These are phyloP conservation scores for Davidsoniella virescens DNA, from an alignment of 2,329 filamentous ascomycete species.

Conservation along the genomic window DNA sequence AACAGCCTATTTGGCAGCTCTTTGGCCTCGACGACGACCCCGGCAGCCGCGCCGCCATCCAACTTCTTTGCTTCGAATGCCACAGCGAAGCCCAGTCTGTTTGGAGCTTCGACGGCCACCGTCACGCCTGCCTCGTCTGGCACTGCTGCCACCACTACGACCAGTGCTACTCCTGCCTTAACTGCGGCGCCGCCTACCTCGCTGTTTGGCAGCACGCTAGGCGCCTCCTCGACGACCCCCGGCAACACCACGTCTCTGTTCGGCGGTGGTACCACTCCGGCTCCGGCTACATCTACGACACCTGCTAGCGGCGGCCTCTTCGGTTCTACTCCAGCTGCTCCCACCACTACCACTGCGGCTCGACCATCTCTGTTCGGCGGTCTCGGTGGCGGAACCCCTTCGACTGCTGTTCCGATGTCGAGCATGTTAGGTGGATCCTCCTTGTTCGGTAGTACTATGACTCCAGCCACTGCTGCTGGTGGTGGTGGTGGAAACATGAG, in stretches of 20 bases:
- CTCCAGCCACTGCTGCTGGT: slow-evolving; percentile 19
- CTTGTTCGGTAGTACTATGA: background rate
- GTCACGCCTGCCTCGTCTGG: slow-evolving; percentile 13
- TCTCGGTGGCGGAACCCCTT: slow-evolving; percentile 13
- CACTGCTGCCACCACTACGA: slow-evolving; percentile 19
- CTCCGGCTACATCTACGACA: slow-evolving; percentile 7
- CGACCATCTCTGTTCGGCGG: slow-evolving; percentile 17
- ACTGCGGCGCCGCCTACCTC: slow-evolving; percentile 13
- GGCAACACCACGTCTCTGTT: slow-evolving; percentile 19
- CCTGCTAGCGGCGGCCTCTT: slow-evolving; percentile 2
- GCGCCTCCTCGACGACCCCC: slow-evolving; percentile 7
- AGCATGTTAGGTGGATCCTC: no score
- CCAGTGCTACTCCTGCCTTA: slow-evolving; percentile 18
- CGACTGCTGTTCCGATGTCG: background rate
- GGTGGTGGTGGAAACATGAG: slow-evolving; percentile 14
- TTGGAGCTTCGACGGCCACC: slow-evolving; percentile 19
- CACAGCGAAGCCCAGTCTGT: slow-evolving; percentile 22
- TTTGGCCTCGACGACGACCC: slow-evolving; percentile 15
- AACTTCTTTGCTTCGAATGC: slow-evolving; percentile 15
- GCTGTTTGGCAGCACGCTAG: slow-evolving; percentile 16
- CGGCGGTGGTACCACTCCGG: slow-evolving; percentile 17
- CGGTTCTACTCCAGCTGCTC: slow-evolving; percentile 12
- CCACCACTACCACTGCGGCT: slow-evolving; percentile 15
- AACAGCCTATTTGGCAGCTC: slow-evolving; percentile 16
- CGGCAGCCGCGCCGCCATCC: slow-evolving; percentile 12